Conservation (phyloP, 805 yeast species). For the Kodamaea nitidulidarum region DNA sequence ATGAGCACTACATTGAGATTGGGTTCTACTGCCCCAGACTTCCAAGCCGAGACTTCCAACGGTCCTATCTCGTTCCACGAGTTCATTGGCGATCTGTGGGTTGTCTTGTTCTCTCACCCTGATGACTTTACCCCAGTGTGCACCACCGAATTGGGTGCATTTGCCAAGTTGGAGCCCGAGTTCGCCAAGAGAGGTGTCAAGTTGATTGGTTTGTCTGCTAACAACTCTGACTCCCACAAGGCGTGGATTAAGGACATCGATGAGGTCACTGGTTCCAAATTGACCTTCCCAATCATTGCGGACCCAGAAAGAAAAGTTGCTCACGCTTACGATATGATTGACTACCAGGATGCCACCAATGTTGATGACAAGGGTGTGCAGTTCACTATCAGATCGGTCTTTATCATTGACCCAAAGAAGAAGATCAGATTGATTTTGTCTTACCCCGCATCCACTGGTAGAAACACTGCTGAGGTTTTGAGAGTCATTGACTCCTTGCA, state of each 20-base stretch:
- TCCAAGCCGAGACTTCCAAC: slow-evolving; percentile 73
- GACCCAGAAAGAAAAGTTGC: slow-evolving; percentile 84
- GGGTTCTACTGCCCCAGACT: slow-evolving; percentile 85
- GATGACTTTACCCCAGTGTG: slow-evolving; percentile 97
- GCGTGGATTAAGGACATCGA: slow-evolving; percentile 91
- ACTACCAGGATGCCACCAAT: slow-evolving; percentile 76
- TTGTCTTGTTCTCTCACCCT: slow-evolving; percentile 87
- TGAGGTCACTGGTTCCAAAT: slow-evolving; percentile 72
- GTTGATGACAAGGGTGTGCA: slow-evolving; percentile 64
- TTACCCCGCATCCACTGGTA: slow-evolving; percentile 92
- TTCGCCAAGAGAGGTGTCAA: slow-evolving; percentile 81
- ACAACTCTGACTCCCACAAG: slow-evolving; percentile 72
- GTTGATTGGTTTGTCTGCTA: slow-evolving; percentile 87
- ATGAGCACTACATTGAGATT: slow-evolving; percentile 45
- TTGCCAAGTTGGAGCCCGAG: slow-evolving; percentile 84
- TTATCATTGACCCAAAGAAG: slow-evolving; percentile 85
- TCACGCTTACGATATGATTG: slow-evolving; percentile 81
- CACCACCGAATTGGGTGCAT: slow-evolving; percentile 94
- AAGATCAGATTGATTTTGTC: slow-evolving; percentile 81
- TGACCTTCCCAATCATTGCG: slow-evolving; percentile 87
- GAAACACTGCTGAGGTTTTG: slow-evolving; percentile 89
- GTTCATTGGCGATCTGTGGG: slow-evolving; percentile 82
- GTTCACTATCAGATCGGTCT: slow-evolving; percentile 88
- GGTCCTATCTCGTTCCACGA: slow-evolving; percentile 88
- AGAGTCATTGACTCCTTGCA: slow-evolving; percentile 89